Base-by-base conservation (phyloP, 345 rosid genomes). In the Eucalyptus polyanthemos region DNA sequence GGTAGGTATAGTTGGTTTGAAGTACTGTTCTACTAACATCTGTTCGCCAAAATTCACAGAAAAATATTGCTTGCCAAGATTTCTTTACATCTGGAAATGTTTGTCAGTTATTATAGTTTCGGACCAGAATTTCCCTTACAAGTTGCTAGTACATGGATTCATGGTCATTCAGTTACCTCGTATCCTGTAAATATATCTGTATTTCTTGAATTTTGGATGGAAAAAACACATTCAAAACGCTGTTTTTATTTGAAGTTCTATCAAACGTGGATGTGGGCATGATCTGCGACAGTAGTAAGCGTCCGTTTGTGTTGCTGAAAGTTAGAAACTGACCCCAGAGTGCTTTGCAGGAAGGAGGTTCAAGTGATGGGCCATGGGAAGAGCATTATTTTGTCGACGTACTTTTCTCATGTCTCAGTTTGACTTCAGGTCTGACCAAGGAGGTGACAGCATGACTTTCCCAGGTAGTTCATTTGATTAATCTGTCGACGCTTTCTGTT, bases 291-390 rank as follows among this genome's bases (percentile, higher is more conserved):
- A 47, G 72, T 13, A 16, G 62, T 50, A 50, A n/a, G 15, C 60
- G 60, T 21, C 50, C 24, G n/a, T 29, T 87, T 47, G 37, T 65
- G 69, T 85, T 90, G 87, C 88, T 11, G 47, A 76, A 6, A 76
- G 27, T 76, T 40, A 37, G 47, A 40, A 40, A 76, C 15, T 76
- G 47, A 76, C 47, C 85, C 13, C 47, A 4, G 22, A 76, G 47
- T 45, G 62, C 34, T 89, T 89, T 91, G 88, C 96, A 97, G 99
- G 99, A 95, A 94, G 92, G 97, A 96, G 91, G 91, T 96, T 90
- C 93, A 90, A 89, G 88, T 94, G 80, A 58, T 72, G 87, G 94
- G 91, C 27, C 34, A 65, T 89, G 90, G 87, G 62, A 93, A 94
- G 90, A 90, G 90, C 88, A 89, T 95, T 81, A 89, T 96, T 58